A percentile compares a stretch with the other conserved stretches of the same genome.
Conservation (phyloP, 2,329 filamentous ascomycete species). For the Colletotrichum lupini region DNA sequence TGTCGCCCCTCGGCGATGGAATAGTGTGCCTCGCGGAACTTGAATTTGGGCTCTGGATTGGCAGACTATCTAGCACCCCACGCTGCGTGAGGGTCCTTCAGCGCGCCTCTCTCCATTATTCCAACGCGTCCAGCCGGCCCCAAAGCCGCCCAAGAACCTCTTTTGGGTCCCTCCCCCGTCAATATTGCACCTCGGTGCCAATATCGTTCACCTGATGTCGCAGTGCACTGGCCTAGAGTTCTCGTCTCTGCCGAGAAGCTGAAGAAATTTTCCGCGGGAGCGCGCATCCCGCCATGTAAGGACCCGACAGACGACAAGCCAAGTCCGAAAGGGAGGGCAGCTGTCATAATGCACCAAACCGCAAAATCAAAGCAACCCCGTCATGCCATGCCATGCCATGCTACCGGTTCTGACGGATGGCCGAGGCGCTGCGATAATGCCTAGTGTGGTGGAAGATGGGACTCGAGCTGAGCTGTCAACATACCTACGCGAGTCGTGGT, state of each 20-base stretch:
- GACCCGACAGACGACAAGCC: background rate
- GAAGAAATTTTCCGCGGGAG: background rate
- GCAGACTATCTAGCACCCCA: background rate
- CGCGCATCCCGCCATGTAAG: background rate
- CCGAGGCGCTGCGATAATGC: background rate
- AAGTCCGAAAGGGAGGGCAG: slow-evolving; percentile 20
- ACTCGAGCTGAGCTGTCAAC: slow-evolving; percentile 3
- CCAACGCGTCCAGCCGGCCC: background rate
- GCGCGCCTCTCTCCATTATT: background rate
- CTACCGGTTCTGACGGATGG: background rate
- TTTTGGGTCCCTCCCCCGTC: slow-evolving; percentile 10
- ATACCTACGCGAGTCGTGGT: background rate
- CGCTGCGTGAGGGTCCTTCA: background rate
- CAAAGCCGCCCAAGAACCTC: slow-evolving; percentile 1
- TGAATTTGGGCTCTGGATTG: background rate
- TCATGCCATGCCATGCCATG: background rate
- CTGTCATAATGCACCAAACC: slow-evolving; percentile 14
- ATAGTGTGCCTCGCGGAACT: slow-evolving; percentile 2
- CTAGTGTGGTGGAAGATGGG: background rate
- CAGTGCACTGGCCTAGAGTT: slow-evolving; percentile 1
- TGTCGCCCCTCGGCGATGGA: background rate
- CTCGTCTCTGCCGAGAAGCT: background rate
- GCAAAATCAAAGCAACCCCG: background rate
- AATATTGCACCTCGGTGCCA: slow-evolving; percentile 10
- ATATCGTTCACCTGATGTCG: slow-evolving; percentile 4